Percentiles rank a stretch among this genome's conserved stretches.
Evolutionary conservation across 441 rosid genomes (phyloP).

Genomic region (Hura crepitans): DNA sequence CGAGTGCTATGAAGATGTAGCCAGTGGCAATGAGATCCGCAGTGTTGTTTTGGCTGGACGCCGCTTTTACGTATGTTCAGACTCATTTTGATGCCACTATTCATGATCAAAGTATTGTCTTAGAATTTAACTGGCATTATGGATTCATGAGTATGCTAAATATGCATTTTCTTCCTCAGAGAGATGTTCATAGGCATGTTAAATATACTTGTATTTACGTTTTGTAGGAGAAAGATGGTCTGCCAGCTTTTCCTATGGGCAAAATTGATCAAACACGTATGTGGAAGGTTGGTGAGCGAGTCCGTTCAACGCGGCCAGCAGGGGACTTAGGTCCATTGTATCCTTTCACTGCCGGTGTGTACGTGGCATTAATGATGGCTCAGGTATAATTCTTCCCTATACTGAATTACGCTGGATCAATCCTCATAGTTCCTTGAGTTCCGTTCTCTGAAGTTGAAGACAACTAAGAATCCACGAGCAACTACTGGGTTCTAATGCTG

Average conservation of each 20-base stretch:
- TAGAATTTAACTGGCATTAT: not conserved
- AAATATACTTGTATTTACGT: not conserved
- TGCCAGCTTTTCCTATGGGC: constrained; percentile 96
- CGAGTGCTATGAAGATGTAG: constrained; percentile 96
- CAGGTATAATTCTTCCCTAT: constrained; percentile 46
- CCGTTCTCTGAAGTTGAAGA: not conserved
- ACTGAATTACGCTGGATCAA: not conserved
- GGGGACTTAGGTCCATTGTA: constrained; percentile 83
- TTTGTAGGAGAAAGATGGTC: constrained; percentile 79
- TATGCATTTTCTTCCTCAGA: not conserved
- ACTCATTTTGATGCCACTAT: not conserved
- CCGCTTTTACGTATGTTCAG: constrained; percentile 61
- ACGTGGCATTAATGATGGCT: constrained; percentile 93
- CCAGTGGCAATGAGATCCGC: constrained; percentile 73
- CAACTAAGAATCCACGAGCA: not conserved
- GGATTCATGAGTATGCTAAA: not conserved
- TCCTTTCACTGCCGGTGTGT: constrained; percentile 92
- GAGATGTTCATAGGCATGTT: not conserved
- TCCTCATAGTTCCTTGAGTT: not conserved
- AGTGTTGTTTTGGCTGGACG: constrained; percentile 94
- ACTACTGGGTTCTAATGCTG: not conserved
- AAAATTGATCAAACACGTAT: constrained; percentile 90
- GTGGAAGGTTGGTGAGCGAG: constrained; percentile 96
- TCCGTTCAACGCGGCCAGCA: constrained; percentile 55
- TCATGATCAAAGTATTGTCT: not conserved